Evolutionary conservation across 495 filamentous ascomycete genomes (phyloP), one percentile per base, ranked within the genome.

Genomic region (Platismatia glauca): DNA sequence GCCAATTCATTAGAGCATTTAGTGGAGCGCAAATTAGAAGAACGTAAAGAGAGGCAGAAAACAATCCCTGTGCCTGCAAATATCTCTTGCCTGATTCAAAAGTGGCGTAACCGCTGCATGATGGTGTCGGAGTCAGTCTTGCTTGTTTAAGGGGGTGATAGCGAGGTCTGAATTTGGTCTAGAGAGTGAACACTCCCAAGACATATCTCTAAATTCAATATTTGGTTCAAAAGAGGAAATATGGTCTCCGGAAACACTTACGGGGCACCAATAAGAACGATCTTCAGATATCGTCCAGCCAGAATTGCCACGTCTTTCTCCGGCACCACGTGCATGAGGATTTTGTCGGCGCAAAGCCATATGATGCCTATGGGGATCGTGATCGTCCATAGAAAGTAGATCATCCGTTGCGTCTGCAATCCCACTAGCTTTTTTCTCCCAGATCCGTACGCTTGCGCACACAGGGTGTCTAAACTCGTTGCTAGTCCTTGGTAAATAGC

Each of bases 21-120:
- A 89, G 69, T 9, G 88, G 88, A 5, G 87, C 84, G 61, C 85
- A 88, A 58, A 91, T 72, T 8, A 90, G 68, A 35, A 90, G 74
- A 11, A 88, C 81, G 60, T 85, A 84, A 48, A 88, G 74, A 16
- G 83, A 86, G 3, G 84, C 86, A 18, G 79, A 81, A 70, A 91
- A 91, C 6, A 87, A 71, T 15, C 88, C 88, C 68, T 90, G 88
- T 0, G 88, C 86, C 70, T 90, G 87, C 7, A 89, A 75, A 69
- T 86, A 91, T 34, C 88, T 80, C 68, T 91, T 90, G 22, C 81
- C 82, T 63, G 81, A 83, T 69, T 90, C 88, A 66, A 90, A 91
- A 29, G 74, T 79, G 15, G 86, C 86, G 68, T 86, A 89, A 12
- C 84, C 88, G 12, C n/a, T n/a, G n/a, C n/a, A n/a, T n/a, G n/a